These are phyloP conservation scores for Gracilariopsis chorda DNA, from an alignment of 23 red algal genomes.

Conservation along the genomic window DNA sequence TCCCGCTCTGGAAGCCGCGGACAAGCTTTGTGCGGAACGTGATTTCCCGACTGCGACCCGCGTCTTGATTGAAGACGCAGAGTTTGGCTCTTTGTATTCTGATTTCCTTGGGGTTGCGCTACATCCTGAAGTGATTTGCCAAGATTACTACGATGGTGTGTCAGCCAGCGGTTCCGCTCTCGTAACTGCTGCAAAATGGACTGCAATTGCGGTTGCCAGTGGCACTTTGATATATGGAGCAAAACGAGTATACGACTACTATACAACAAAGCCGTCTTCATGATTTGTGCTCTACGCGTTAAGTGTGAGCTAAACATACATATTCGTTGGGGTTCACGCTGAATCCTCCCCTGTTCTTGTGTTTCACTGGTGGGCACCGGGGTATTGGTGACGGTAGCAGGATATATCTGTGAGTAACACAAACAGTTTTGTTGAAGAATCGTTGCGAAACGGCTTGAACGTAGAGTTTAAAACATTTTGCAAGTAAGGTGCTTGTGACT, in stretches of 20 bases:
- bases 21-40: slow-evolving; percentile 40
- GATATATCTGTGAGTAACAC: too few species aligned
- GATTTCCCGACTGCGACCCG: slow-evolving; percentile 20
- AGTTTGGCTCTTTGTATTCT: slow-evolving; percentile 61
- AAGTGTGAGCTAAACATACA: too few species aligned
- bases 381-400: too few species aligned
- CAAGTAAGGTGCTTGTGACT: too few species aligned
- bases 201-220: slow-evolving; percentile 2
- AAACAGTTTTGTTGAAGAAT: too few species aligned
- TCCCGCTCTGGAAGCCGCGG: not conserved
- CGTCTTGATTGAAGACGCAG: slow-evolving; percentile 23
- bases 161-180: not conserved
- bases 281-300: too few species aligned
- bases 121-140: slow-evolving; percentile 70
- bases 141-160: slow-evolving; percentile 61
- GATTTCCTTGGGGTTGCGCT: slow-evolving; percentile 59
- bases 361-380: too few species aligned
- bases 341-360: too few species aligned
- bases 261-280: slow-evolving; percentile 12
- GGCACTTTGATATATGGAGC: slow-evolving; percentile 51
- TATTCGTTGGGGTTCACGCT: too few species aligned
- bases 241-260: slow-evolving; percentile 65
- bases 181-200: slow-evolving; percentile 38
- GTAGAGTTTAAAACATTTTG: too few species aligned
- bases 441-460: too few species aligned